Percentiles rank a stretch among this genome's conserved stretches.
phyloP scores from a whole-genome alignment of 305 asterid genomes.

The Nicotiana rustica region DNA sequence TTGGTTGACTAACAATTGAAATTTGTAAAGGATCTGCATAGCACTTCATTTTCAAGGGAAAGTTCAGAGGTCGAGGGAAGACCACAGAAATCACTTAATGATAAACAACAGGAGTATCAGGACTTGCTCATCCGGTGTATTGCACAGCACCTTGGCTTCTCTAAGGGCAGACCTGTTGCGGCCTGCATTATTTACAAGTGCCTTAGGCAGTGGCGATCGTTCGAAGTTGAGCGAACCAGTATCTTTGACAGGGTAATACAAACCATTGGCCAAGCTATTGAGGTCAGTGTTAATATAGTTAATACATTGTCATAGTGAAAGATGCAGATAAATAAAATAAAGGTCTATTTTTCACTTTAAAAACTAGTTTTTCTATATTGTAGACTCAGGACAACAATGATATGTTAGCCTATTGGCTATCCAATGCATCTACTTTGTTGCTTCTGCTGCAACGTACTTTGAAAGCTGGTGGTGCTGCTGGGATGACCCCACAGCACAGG shows the following conservation, averaged over 20 bases:
- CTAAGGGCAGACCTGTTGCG: slow-evolving; percentile 93
- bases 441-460: slow-evolving; percentile 88
- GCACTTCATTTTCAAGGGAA: slow-evolving; percentile 85
- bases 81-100: slow-evolving; percentile 96
- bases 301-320: slow-evolving; percentile 34
- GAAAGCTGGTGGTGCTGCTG: slow-evolving; percentile 91
- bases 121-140: slow-evolving; percentile 96
- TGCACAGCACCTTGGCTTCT: slow-evolving; percentile 97
- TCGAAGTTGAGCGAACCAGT: slow-evolving; percentile 97
- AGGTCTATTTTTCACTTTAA: slow-evolving; percentile 26
- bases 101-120: slow-evolving; percentile 99
- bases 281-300: slow-evolving; percentile 57
- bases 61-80: slow-evolving; percentile 80
- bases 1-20: slow-evolving; percentile 33
- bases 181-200: slow-evolving; percentile 98
- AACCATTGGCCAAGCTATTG: slow-evolving; percentile 94
- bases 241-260: slow-evolving; percentile 95
- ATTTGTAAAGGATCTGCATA: slow-evolving; percentile 77
- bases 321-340: slow-evolving; percentile 68
- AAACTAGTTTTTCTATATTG: slow-evolving; percentile 38
- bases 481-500: slow-evolving; percentile 73
- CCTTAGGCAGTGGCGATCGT: slow-evolving; percentile 98
- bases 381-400: slow-evolving; percentile 93
- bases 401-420: slow-evolving; percentile 75
- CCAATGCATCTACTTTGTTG: slow-evolving; percentile 94